Evolutionary conservation across 306 rosid genomes (phyloP).

Genomic region (Lablab purpureus): DNA sequence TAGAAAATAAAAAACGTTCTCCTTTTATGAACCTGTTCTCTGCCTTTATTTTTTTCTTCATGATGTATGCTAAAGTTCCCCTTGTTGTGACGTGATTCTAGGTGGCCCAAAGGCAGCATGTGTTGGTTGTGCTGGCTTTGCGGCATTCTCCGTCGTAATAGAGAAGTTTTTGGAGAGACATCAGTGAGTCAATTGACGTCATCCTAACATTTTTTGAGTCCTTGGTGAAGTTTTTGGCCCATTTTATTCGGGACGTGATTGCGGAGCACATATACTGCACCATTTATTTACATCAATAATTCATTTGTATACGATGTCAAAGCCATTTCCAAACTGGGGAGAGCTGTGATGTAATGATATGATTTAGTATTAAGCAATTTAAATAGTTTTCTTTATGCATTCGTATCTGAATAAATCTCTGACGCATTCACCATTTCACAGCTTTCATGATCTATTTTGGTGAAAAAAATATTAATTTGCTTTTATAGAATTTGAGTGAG

Average conservation of each 20-base stretch:
- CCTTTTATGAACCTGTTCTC: conserved; percentile 6
- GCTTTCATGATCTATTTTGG: background rate
- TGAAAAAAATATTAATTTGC: background rate
- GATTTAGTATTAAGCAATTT: conserved; percentile 25
- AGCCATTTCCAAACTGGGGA: conserved; percentile 28
- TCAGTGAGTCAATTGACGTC: conserved; percentile 48
- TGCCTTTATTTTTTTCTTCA: background rate
- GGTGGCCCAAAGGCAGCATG: conserved; percentile 98
- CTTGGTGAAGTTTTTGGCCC: conserved; percentile 28
- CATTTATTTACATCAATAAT: conserved; percentile 27
- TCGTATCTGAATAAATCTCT: background rate
- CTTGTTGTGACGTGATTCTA: conserved; percentile 49
- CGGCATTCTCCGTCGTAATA: conserved; percentile 84
- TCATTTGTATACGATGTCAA: conserved; percentile 36
- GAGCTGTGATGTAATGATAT: conserved; percentile 36
- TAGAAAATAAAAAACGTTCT: conserved; percentile 21
- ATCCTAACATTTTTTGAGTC: conserved; percentile 35
- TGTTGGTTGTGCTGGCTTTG: conserved; percentile 91
- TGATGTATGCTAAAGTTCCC: conserved; percentile 36
- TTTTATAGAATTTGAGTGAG: background rate
- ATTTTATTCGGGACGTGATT: conserved; percentile 10
- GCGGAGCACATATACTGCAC: background rate
- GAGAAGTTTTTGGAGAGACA: conserved; percentile 92
- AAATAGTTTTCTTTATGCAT: background rate
- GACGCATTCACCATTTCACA: background rate